Conservation (phyloP, 108 stramenopile species). For the Heterococcus sp. region DNA sequence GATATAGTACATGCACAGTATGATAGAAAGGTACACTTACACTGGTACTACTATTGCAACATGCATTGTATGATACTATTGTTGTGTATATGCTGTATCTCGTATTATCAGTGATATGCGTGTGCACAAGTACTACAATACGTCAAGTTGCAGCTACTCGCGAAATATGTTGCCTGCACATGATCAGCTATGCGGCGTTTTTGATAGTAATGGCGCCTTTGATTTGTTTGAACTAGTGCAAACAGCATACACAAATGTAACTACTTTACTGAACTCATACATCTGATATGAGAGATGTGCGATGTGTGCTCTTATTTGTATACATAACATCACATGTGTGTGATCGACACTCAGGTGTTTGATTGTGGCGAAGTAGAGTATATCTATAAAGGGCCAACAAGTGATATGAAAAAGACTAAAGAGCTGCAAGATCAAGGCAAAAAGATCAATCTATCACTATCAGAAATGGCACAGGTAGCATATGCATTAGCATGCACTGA, state of each 20-base stretch:
- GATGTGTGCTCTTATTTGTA: too few species aligned
- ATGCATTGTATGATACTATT: neutral
- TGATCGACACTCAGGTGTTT: slow-evolving; percentile 10
- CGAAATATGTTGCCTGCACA: too few species aligned
- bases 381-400: slow-evolving; percentile 56
- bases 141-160: too few species aligned
- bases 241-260: too few species aligned
- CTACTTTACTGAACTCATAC: too few species aligned
- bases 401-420: slow-evolving; percentile 57
- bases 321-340: too few species aligned
- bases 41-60: neutral
- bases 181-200: too few species aligned
- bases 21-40: slow-evolving; percentile 50
- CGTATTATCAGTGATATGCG: too few species aligned
- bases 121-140: too few species aligned
- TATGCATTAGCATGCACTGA: neutral
- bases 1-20: slow-evolving; percentile 63
- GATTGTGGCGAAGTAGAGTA: slow-evolving; percentile 58
- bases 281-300: too few species aligned
- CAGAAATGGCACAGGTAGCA: neutral
- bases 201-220: too few species aligned
- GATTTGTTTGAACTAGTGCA: too few species aligned
- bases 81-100: neutral
- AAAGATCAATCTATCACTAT: neutral
- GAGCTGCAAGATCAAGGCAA: slow-evolving; percentile 64